Evolutionary conservation across 2,329 filamentous ascomycete genomes (phyloP), one percentile per base, ranked within the genome.

Genomic region (Fusarium sp.): DNA sequence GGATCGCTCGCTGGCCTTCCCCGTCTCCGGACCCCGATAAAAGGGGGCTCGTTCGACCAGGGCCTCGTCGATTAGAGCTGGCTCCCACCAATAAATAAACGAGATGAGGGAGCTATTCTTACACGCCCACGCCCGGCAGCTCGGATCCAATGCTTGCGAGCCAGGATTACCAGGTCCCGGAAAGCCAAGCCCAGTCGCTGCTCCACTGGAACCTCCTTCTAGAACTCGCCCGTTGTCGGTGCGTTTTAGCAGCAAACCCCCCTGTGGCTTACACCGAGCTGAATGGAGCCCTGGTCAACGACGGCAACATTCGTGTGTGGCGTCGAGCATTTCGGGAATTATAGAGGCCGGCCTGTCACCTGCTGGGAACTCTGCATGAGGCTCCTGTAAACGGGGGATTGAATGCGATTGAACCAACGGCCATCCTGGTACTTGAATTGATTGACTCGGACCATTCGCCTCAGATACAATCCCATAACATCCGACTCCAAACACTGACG

Each of bases 81-180:
- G 31, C 67, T 68, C 63, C 62, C 62, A 68, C 67, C 67, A 70
- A 71, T 70, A 65, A 68, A 41, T 70, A 70, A 23, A 68, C 67
- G 50, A 60, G 59, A 68, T 56, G 58, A 63, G 44, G 16, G 37
- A 64, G 46, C 60, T 68, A 66, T 69, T 69, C 66, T 66, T 69
- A 47, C 50, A 65, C 58, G 60, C 65, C 65, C 60, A 69, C 66
- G 61, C 66, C 66, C 67, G 67, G 68, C 65, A 70, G 68, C 67
- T 61, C 68, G 67, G 68, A 70, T 70, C 61, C 47, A 50, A 37
- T 18, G 47, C 30, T 30, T 65, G 56, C 55, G 41, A 46, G 53
- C 66, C 54, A 69, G 56, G 52, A 56, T 70, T 50, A 40, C 51
- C 60, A 68, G 54, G 63, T 70, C 67, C 66, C 67, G 62, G 58